These are phyloP conservation scores for Trichomonas gallinae DNA, from an alignment of 208 protist species.

Conservation along the genomic window DNA sequence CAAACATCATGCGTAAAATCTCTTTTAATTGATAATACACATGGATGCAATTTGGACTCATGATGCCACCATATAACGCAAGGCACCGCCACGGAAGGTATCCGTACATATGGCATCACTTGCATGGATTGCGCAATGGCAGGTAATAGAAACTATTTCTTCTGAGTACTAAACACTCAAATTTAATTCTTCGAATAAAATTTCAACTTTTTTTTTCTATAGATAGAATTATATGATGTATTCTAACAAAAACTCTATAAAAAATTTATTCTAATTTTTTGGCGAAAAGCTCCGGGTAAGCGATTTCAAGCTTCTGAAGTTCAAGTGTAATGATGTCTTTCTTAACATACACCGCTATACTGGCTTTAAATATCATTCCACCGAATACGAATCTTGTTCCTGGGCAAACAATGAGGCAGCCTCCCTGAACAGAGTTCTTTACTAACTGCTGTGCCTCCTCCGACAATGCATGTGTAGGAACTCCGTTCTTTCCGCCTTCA, in stretches of 20 bases:
- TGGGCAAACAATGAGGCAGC: neutral
- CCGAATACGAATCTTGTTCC: neutral
- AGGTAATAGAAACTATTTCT: too few relatives aligned
- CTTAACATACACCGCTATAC: neutral
- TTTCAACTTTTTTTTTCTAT: too few relatives aligned
- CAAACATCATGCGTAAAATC: too few relatives aligned
- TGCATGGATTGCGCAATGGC: too few relatives aligned
- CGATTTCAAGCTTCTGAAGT: neutral
- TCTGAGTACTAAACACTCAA: too few relatives aligned
- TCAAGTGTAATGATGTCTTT: neutral
- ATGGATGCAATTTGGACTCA: too few relatives aligned
- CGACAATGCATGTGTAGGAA: neutral
- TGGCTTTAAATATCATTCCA: neutral
- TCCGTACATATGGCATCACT: too few relatives aligned
- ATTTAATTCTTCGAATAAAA: too few relatives aligned
- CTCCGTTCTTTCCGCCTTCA: neutral
- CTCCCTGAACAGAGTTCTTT: neutral
- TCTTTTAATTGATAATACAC: too few relatives aligned
- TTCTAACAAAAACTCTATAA: neutral
- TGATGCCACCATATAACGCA: too few relatives aligned
- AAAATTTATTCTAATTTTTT: neutral
- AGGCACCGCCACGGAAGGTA: too few relatives aligned
- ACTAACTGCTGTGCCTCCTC: neutral
- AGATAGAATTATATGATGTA: too few relatives aligned
- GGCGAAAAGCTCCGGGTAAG: neutral